Conservation (phyloP, 2,329 filamentous ascomycete species). For the Claviceps lovelessii region DNA sequence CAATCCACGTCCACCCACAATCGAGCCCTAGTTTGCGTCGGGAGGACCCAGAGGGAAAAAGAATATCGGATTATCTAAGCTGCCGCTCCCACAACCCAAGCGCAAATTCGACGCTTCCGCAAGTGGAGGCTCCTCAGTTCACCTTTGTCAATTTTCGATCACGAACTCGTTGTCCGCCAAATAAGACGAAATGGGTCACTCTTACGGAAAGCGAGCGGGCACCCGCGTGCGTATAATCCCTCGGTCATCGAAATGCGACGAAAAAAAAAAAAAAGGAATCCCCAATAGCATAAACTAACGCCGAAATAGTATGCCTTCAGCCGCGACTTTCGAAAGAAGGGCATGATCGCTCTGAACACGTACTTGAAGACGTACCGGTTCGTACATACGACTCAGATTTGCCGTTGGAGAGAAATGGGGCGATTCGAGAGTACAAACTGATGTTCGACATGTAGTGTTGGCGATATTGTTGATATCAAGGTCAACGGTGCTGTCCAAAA, state of each 20-base stretch:
- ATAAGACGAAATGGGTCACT: slow-evolving; percentile 67
- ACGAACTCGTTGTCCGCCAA: slow-evolving; percentile 22
- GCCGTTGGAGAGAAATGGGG: background rate
- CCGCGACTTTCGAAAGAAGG: slow-evolving; percentile 87
- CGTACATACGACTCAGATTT: slow-evolving; percentile 9
- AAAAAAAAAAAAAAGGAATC: slow-evolving; percentile 2
- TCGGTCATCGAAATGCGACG: slow-evolving; percentile 16
- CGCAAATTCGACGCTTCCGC: slow-evolving; percentile 24
- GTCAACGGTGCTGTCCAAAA: slow-evolving; percentile 97
- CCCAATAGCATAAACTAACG: slow-evolving; percentile 3
- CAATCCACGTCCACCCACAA: slow-evolving; percentile 7
- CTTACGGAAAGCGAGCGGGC: slow-evolving; percentile 73
- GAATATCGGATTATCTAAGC: slow-evolving; percentile 24
- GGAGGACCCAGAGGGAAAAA: slow-evolving; percentile 3
- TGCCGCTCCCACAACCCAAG: slow-evolving; percentile 22
- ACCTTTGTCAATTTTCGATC: slow-evolving; percentile 28
- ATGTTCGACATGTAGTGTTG: slow-evolving; percentile 50
- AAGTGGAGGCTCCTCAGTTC: slow-evolving; percentile 17
- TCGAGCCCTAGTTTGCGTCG: slow-evolving; percentile 19
- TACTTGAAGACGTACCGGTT: slow-evolving; percentile 90
- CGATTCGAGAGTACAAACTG: slow-evolving; percentile 19
- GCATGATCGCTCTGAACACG: slow-evolving; percentile 82
- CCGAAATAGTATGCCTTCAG: slow-evolving; percentile 68
- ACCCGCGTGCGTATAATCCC: slow-evolving; percentile 53
- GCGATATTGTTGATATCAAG: slow-evolving; percentile 98